Evolutionary conservation across 345 rosid species (phyloP), one percentile per base, ranked within the genome.

Genomic region (Pistacia vera): DNA sequence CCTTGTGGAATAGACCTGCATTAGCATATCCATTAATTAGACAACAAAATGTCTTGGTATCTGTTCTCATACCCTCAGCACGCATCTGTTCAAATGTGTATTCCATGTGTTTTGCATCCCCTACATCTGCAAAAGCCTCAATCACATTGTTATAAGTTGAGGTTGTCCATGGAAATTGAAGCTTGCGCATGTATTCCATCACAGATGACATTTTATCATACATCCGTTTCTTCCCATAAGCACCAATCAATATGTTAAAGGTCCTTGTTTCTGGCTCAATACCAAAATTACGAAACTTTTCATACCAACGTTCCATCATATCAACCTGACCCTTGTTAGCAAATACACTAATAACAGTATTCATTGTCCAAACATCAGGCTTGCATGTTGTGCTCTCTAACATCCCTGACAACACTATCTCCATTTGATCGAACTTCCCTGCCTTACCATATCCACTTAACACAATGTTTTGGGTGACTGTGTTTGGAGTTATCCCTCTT

Each of bases 281-380:
- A 59, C 97, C 97, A 30, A 90, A 93, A 78, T 85, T 82, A 5
- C 95, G 84, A 56, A 93, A 91, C 83, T 93, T 95, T 78, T 91
- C 95, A 35, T 93, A 95, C 99, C 99, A 95, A 79, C 83, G 87
- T 83, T 91, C 98, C 98, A 95, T 93, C 80, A 83, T 78, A 44
- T 91, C 94, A 57, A 95, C 89, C 85, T 87, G 87, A 60, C 97
- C 97, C 83, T 90, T 88, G 81, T 89, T 89, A 0, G 96, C 98
- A 81, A 93, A 95, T 78, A 95, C 90, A 56, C 94, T 84, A 52
- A 95, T 91, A 56, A 95, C 86, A 44, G 81, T 84, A 78, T 93
- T 93, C 98, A 93, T 90, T 11, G 97, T 95, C 99, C 99, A 95
- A 64, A 93, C 94, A 83, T 95, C 98, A 5, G 98, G 99, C 74